These are phyloP conservation scores for Jatropha curcas DNA, from an alignment of 345 rosid species.

Conservation along the genomic window DNA sequence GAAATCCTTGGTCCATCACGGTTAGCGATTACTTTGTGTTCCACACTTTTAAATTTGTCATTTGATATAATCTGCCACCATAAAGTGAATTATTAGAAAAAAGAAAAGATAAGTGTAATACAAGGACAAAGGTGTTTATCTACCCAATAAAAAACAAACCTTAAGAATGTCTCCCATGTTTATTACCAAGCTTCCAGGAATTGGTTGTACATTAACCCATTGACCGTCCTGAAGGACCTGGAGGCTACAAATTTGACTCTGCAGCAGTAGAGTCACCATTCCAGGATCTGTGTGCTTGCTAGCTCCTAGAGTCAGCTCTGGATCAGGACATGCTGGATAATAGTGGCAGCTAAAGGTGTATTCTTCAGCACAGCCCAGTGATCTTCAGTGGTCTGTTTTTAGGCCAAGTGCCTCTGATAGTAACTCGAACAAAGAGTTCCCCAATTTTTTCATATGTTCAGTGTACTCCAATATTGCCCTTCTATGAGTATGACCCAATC, in stretches of 20 bases:
- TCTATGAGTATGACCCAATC: too few species aligned
- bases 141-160: neutral
- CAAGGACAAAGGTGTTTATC: too few species aligned
- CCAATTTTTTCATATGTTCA: too few species aligned
- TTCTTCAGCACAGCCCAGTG: neutral
- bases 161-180: neutral
- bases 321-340: conserved; percentile 19
- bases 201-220: neutral
- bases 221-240: conserved; percentile 11
- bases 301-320: conserved; percentile 12
- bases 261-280: conserved; percentile 17
- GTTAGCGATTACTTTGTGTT: conserved; percentile 26
- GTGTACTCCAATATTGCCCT: too few species aligned
- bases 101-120: too few species aligned
- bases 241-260: conserved; percentile 22
- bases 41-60: conserved; percentile 24
- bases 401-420: conserved; percentile 16
- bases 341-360: neutral
- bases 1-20: conserved; percentile 20
- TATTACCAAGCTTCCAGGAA: neutral
- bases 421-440: neutral
- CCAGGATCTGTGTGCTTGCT: conserved; percentile 2
- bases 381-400: conserved; percentile 1
- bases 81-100: too few species aligned
- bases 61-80: conserved; percentile 30